A percentile compares a stretch with the other conserved stretches of the same genome.
phyloP scores from a whole-genome alignment of 2,329 filamentous ascomycete species.

The Xylariales sp. region DNA sequence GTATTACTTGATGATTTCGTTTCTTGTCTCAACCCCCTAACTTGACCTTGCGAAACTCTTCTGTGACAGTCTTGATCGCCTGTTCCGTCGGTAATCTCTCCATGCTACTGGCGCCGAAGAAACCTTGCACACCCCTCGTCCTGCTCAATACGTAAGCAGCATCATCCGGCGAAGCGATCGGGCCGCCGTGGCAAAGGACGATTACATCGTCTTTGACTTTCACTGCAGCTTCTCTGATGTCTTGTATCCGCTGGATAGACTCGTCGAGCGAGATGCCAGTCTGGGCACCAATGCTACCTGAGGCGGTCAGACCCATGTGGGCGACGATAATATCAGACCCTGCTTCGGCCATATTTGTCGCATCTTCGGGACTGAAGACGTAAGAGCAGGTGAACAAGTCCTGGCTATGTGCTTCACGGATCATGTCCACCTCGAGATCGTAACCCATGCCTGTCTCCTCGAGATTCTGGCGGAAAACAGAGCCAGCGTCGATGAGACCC shows the following conservation, averaged over 20 bases:
- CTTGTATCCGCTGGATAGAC: slow-evolving; percentile 56
- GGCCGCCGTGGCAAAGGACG: slow-evolving; percentile 66
- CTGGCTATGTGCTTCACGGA: slow-evolving; percentile 52
- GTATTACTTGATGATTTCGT: no score
- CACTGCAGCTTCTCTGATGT: slow-evolving; percentile 57
- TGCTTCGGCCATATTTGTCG: slow-evolving; percentile 55
- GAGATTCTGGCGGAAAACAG: slow-evolving; percentile 57
- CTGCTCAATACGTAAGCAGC: slow-evolving; percentile 57
- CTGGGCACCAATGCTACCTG: slow-evolving; percentile 59
- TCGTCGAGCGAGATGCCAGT: slow-evolving; percentile 60
- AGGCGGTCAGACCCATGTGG: slow-evolving; percentile 64
- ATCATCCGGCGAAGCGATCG: slow-evolving; percentile 60
- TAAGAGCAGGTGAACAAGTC: slow-evolving; percentile 66
- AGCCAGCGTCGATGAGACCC: slow-evolving; percentile 59
- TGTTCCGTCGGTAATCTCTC: slow-evolving; percentile 61
- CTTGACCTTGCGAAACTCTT: slow-evolving; percentile 42
- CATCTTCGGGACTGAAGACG: slow-evolving; percentile 61
- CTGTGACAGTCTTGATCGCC: slow-evolving; percentile 46
- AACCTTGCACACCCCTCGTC: slow-evolving; percentile 63
- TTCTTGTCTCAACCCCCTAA: no score
- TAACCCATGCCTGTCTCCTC: slow-evolving; percentile 72
- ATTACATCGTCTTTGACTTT: slow-evolving; percentile 54
- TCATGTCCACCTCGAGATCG: slow-evolving; percentile 61
- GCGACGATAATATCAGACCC: slow-evolving; percentile 65
- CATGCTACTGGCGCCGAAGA: slow-evolving; percentile 67